These are phyloP conservation scores for Gastrolobium bilobum DNA, from an alignment of 306 rosid species.

Conservation along the genomic window DNA sequence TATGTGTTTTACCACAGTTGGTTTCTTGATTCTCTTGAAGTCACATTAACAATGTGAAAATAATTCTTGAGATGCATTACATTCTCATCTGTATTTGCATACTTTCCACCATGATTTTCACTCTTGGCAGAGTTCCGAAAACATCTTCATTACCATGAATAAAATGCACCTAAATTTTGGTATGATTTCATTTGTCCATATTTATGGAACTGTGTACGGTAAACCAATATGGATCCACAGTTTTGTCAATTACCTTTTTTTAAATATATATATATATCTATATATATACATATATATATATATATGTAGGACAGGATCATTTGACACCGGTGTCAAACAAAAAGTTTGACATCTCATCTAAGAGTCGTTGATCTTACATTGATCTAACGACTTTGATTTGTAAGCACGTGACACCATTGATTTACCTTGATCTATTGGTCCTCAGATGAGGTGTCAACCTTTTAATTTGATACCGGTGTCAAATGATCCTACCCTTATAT, in stretches of 20 bases:
- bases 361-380: no score
- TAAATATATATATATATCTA: no score
- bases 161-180: conserved; percentile 33
- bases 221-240: not conserved
- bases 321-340: no score
- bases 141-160: not conserved
- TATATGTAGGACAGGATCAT: no score
- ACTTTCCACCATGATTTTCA: not conserved
- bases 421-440: no score
- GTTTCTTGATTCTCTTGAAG: conserved; percentile 27
- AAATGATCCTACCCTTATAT: no score
- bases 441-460: no score
- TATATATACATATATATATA: no score
- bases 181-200: not conserved
- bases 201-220: not conserved
- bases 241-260: not conserved
- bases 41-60: not conserved
- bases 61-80: not conserved
- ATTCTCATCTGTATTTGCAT: conserved; percentile 16
- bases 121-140: conserved; percentile 9
- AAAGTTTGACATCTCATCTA: no score
- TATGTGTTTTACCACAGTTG: conserved; percentile 22
- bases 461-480: no score
- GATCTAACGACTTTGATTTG: no score
- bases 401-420: no score